Base-by-base conservation (phyloP, 164 flowering plant species). In the Umbellularia californica region DNA sequence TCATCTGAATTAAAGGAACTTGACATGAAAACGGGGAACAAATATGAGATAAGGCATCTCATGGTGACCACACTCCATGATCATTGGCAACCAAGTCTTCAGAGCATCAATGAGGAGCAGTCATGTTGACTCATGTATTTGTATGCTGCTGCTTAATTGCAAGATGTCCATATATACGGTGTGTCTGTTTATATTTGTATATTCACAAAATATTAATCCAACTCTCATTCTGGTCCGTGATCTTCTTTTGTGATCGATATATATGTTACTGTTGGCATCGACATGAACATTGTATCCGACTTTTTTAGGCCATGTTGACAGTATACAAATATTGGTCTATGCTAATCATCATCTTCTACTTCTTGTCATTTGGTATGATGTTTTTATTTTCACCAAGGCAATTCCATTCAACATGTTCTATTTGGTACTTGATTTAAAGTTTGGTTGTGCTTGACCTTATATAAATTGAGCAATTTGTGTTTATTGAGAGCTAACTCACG, bases 61-160 rank as follows among this genome's bases (percentile, higher is more conserved):
- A 41, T 41, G 47, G 47, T 41, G 47, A 12, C 30, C 4, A 25
- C 65, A 27, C 71, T 76, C 22, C 13, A 64, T 51, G 82, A 79
- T 70, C 52, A 76, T 50, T 87, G 89, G 89, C 84, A 85, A 20
- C 90, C 88, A 55, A 76, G 50, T 71, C 77, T 87, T 23, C 79
- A 82, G 50, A 83, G 88, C 74, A 81, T 86, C 51, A n/a, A 0
- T 13, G 85, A 86, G 75, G 87, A 84, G 24, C 47, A 25, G 3
- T 50, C 68, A 19, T 63, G 3, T 60, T 72, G 68, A 72, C 22
- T 2, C 22, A 13, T 1, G 12, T 70, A 41, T 51, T 23, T 63
- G 23, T 24, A 24, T 63, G 24, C 25, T 12, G 12, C 12, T 24
- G 14, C 25, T 3, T 22, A 20, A 15, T 15, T 58, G 62, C 19